Percentiles rank a stretch among this genome's conserved stretches.
Evolutionary conservation across 352 stramenopile species (phyloP).

Genomic region (Globisporangium irregulare): DNA sequence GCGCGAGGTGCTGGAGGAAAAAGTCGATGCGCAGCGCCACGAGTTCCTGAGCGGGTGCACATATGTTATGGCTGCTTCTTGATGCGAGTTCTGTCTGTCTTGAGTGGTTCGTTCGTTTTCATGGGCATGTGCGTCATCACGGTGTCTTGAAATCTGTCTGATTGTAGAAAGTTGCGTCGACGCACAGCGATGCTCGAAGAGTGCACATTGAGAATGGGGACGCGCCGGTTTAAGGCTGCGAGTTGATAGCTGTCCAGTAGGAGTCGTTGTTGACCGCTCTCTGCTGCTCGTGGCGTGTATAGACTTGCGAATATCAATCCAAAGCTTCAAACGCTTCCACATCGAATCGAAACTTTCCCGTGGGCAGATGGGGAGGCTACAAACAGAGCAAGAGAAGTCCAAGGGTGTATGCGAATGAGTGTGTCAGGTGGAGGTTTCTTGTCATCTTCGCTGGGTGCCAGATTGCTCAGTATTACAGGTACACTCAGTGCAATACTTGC

Average conservation of each 20-base stretch:
- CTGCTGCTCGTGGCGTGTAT: not conserved
- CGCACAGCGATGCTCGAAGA: not conserved
- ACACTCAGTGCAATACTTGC: not conserved
- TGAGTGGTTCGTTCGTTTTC: not conserved
- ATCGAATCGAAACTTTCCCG: not conserved
- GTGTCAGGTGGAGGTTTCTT: not conserved
- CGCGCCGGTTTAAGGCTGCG: not conserved
- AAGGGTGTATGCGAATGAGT: not conserved
- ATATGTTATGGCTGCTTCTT: not conserved
- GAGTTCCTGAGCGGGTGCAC: not conserved
- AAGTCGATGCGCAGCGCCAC: slow-evolving; percentile 7
- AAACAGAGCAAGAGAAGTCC: not conserved
- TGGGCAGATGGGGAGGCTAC: not conserved
- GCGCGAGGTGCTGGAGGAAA: not conserved
- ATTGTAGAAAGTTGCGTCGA: not conserved
- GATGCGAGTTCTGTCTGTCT: not conserved
- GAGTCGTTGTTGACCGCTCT: not conserved
- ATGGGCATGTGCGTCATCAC: not conserved
- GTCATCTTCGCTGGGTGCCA: not conserved
- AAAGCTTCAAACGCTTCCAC: not conserved
- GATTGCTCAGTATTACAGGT: not conserved
- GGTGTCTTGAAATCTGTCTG: not conserved
- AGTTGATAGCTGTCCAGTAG: not conserved
- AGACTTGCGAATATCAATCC: not conserved
- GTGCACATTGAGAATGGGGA: not conserved